Percentiles rank a stretch among this genome's conserved stretches.
Conservation (phyloP, 78 protist species). For the Planoprotostelium fungivorum region DNA sequence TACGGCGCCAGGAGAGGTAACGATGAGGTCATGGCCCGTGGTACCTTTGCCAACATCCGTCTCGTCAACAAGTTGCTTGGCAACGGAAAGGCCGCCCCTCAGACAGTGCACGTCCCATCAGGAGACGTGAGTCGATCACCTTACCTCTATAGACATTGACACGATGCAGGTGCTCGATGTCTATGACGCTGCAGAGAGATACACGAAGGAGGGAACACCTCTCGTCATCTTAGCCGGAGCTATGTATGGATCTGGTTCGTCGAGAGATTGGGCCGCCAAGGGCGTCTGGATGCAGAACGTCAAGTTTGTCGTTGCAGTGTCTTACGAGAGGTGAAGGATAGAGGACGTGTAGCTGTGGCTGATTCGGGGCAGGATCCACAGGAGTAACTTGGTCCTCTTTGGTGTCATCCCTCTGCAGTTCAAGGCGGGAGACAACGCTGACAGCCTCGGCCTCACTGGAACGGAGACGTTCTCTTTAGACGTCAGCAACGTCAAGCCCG, state of each 20-base stretch:
- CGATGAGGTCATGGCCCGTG: constrained; percentile 83
- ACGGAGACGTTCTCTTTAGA: constrained; percentile 59
- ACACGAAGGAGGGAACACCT: constrained; percentile 39
- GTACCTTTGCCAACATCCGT: constrained; percentile 81
- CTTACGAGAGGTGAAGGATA: constrained; percentile 53
- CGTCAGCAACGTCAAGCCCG: constrained; percentile 54
- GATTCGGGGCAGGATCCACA: constrained; percentile 54
- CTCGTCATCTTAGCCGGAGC: constrained; percentile 78
- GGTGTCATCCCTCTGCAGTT: constrained; percentile 86
- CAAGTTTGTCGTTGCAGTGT: constrained; percentile 76
- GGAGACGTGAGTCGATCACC: constrained; percentile 60
- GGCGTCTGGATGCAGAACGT: constrained; percentile 82
- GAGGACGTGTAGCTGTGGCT: neutral
- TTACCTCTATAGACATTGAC: neutral
- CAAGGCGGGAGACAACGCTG: constrained; percentile 70
- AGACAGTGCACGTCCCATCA: constrained; percentile 74
- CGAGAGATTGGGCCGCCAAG: constrained; percentile 92
- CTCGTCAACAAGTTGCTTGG: constrained; percentile 54
- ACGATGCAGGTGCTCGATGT: constrained; percentile 25
- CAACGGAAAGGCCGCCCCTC: constrained; percentile 66
- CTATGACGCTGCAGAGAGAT: constrained; percentile 73
- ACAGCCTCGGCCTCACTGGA: constrained; percentile 71
- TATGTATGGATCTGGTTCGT: constrained; percentile 80
- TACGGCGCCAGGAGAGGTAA: constrained; percentile 89
- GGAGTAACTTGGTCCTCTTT: constrained; percentile 76